Percentiles rank a stretch among this genome's conserved stretches.
Conservation (phyloP, 2,329 filamentous ascomycete genomes). For the Xylaria sp. region DNA sequence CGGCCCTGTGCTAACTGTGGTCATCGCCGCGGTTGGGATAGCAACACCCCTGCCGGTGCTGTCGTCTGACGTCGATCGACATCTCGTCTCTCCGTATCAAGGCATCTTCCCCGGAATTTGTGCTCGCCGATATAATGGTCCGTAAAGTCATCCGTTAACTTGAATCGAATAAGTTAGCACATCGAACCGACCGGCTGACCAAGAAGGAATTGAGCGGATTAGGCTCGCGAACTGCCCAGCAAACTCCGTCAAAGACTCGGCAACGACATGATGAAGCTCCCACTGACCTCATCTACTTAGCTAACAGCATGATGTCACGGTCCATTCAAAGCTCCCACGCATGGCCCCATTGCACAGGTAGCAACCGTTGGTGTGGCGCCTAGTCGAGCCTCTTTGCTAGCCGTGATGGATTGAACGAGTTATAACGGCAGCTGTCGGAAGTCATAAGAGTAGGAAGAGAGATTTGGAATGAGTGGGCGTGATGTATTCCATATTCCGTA, state of each 20-base stretch:
- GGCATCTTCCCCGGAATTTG: neutral
- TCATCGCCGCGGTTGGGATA: neutral
- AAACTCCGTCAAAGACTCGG: neutral
- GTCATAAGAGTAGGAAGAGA: no score
- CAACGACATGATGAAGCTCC: neutral
- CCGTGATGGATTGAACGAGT: neutral
- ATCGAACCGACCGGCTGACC: neutral
- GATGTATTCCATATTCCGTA: no score
- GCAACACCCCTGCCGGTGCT: neutral
- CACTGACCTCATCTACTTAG: neutral
- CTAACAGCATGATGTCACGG: neutral
- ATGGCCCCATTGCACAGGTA: neutral
- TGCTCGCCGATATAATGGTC: neutral
- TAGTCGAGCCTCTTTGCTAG: neutral
- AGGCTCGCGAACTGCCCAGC: neutral
- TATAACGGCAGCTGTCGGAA: neutral
- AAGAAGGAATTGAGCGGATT: neutral
- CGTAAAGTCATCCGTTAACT: neutral
- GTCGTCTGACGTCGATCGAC: neutral
- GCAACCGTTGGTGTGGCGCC: neutral
- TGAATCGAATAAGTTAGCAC: no score
- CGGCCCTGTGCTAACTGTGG: neutral
- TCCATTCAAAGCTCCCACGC: neutral
- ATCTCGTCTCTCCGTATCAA: neutral
- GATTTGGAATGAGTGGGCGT: no score